phyloP scores from a whole-genome alignment of 305 asterid genomes.

The Fraxinus dipetala region DNA sequence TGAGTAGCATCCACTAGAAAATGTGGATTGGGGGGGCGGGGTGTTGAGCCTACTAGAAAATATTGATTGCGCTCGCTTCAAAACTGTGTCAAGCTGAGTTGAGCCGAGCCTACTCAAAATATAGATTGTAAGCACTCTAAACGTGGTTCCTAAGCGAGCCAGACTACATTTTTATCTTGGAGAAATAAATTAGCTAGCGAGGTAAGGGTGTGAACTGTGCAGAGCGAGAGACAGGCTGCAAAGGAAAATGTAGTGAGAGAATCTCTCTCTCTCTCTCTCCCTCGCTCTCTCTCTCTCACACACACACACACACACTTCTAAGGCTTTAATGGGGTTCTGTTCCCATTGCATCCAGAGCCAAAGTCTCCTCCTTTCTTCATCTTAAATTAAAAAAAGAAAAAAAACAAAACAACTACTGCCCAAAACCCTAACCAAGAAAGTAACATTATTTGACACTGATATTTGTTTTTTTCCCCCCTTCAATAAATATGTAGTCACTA shows the following conservation, averaged over 20 bases:
- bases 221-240: constrained; percentile 31
- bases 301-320: neutral
- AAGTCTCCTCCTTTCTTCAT: constrained; percentile 26
- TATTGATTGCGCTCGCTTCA: neutral
- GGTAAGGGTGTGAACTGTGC: constrained; percentile 35
- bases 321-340: constrained; percentile 1
- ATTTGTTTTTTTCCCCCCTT: neutral
- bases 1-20: neutral
- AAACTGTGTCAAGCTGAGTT: neutral
- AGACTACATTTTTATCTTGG: neutral
- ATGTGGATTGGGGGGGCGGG: neutral
- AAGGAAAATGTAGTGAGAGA: constrained; percentile 24
- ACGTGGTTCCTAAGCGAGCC: neutral
- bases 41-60: neutral
- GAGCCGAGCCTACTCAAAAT: neutral
- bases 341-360: constrained; percentile 27
- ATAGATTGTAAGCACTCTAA: neutral
- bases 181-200: constrained; percentile 34
- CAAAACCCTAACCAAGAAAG: constrained; percentile 43
- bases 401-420: constrained; percentile 17
- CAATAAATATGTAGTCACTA: neutral
- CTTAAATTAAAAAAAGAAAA: neutral
- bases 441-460: constrained; percentile 16
- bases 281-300: neutral
- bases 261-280: constrained; percentile 11